These are phyloP conservation scores for Terfezia claveryi DNA, from an alignment of 495 filamentous ascomycete genomes.

Conservation along the genomic window DNA sequence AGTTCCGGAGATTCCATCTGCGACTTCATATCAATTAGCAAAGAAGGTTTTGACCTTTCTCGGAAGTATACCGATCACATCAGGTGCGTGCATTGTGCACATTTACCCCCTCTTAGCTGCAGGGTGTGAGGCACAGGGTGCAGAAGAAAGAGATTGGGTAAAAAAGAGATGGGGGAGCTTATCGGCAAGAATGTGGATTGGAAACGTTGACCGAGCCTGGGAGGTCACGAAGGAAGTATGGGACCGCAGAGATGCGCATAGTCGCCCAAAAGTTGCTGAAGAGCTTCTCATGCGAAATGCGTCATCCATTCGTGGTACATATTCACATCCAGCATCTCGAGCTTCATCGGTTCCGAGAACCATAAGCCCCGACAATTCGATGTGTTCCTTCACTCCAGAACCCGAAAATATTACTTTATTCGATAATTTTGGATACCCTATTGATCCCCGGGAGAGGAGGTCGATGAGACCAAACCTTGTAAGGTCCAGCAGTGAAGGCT, in stretches of 20 bases:
- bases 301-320: background rate
- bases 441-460: too few species aligned
- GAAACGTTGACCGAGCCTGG: constrained; percentile 43
- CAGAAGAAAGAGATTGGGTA: constrained; percentile 48
- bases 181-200: constrained; percentile 42
- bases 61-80: constrained; percentile 39
- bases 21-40: constrained; percentile 33
- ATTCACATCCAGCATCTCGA: background rate
- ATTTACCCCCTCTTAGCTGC: constrained; percentile 56
- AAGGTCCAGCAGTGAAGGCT: background rate
- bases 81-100: constrained; percentile 48
- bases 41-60: constrained; percentile 39
- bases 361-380: background rate
- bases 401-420: background rate
- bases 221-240: constrained; percentile 36
- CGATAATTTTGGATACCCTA: too few species aligned
- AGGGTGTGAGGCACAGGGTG: constrained; percentile 40
- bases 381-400: background rate
- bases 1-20: constrained; percentile 48
- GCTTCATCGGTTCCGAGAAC: background rate
- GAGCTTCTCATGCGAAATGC: background rate
- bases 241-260: constrained; percentile 26
- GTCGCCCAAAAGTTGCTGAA: constrained; percentile 5
- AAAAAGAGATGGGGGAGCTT: constrained; percentile 41
- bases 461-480: background rate